These are phyloP conservation scores for Phycomyces blakesleeanus DNA, from an alignment of 192 early-diverging fungal species.

Conservation along the genomic window DNA sequence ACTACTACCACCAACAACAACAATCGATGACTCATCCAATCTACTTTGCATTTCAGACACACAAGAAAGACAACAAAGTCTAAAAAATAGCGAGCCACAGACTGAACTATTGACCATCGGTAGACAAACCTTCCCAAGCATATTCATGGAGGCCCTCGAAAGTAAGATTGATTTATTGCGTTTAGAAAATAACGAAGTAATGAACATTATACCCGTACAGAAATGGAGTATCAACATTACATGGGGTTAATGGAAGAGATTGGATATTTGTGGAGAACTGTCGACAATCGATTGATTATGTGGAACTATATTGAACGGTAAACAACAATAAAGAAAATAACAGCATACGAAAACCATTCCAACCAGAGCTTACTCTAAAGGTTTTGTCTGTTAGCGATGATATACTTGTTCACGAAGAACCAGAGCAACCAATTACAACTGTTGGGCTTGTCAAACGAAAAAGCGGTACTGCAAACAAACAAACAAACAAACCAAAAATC, in stretches of 20 bases:
- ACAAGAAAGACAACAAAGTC: background rate
- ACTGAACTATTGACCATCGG: slow-evolving; percentile 3
- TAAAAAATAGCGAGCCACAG: background rate
- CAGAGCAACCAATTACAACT: slow-evolving; percentile 83
- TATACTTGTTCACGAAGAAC: slow-evolving; percentile 62
- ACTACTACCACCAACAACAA: no score
- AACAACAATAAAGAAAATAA: slow-evolving; percentile 1
- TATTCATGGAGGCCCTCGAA: background rate
- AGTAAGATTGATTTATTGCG: background rate
- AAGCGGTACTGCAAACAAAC: background rate
- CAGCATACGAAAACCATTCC: background rate
- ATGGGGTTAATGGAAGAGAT: slow-evolving; percentile 95
- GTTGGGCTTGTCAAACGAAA: slow-evolving; percentile 73
- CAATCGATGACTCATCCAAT: background rate
- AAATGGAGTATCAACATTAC: slow-evolving; percentile 42
- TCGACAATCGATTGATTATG: slow-evolving; percentile 85
- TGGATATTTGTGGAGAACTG: slow-evolving; percentile 85
- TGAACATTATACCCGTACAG: background rate
- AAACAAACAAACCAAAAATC: background rate
- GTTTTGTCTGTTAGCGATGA: slow-evolving; percentile 10
- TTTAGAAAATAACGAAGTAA: background rate
- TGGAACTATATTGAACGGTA: slow-evolving; percentile 87
- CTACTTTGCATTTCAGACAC: no score
- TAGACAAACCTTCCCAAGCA: background rate
- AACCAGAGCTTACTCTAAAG: background rate